A percentile compares a stretch with the other conserved stretches of the same genome.
Evolutionary conservation across 805 yeast genomes (phyloP).

Genomic region (Saturnispora bothae): DNA sequence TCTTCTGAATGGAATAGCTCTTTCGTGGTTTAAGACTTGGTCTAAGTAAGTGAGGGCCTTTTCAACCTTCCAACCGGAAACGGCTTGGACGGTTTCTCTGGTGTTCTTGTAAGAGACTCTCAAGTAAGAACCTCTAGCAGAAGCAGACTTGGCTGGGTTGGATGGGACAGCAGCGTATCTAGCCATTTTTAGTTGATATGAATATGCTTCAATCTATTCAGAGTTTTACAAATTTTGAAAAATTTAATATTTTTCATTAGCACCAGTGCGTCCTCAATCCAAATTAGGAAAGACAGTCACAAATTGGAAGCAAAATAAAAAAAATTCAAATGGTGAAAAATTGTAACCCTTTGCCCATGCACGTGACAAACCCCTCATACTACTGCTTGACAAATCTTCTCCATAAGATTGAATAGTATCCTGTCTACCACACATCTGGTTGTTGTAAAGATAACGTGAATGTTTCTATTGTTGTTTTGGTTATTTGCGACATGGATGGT

Average conservation of each 20-base stretch:
- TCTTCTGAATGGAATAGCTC: conserved; percentile 99
- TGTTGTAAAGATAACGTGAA: neutral
- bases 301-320: neutral
- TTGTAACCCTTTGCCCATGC: neutral
- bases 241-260: conserved; percentile 5
- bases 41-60: conserved; percentile 92
- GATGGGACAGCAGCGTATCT: conserved; percentile 99
- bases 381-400: neutral
- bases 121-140: conserved; percentile 98
- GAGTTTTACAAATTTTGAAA: conserved; percentile 1
- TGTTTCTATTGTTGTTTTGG: neutral
- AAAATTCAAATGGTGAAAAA: neutral
- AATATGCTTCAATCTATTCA: conserved; percentile 2
- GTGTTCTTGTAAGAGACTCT: conserved; percentile 99
- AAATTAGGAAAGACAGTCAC: conserved; percentile 3
- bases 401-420: no score
- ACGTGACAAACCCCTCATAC: no score
- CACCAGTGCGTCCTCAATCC: conserved; percentile 1
- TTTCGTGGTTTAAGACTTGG: conserved; percentile 94
- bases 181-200: conserved; percentile 51
- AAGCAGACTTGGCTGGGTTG: conserved; percentile 98
- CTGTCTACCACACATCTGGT: no score
- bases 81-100: conserved; percentile 98
- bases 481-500: neutral
- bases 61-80: conserved; percentile 95